Conservation (phyloP, 2,329 filamentous ascomycete species). For the Dendryphion nanum region DNA sequence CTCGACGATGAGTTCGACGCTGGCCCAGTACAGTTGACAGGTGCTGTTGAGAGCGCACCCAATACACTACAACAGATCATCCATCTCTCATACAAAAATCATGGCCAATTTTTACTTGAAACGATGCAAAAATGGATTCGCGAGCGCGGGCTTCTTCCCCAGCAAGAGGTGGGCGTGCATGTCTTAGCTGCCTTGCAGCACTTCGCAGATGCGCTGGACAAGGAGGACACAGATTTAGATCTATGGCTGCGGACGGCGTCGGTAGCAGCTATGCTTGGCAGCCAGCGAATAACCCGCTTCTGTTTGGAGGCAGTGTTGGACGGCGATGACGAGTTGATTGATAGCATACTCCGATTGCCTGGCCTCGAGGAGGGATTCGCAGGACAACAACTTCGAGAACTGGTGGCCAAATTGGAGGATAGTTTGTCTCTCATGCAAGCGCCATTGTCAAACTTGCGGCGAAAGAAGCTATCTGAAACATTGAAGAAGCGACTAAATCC, state of each 20-base stretch:
- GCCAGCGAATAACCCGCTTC: slow-evolving; percentile 58
- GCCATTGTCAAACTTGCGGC: slow-evolving; percentile 50
- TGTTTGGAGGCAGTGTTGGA: slow-evolving; percentile 64
- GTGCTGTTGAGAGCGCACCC: slow-evolving; percentile 69
- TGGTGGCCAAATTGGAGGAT: slow-evolving; percentile 54
- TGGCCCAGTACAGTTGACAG: slow-evolving; percentile 48
- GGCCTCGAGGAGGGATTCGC: slow-evolving; percentile 44
- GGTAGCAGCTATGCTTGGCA: slow-evolving; percentile 57
- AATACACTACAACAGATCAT: slow-evolving; percentile 85
- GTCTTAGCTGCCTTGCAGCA: slow-evolving; percentile 44
- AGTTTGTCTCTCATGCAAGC: slow-evolving; percentile 53
- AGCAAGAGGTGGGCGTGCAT: slow-evolving; percentile 23
- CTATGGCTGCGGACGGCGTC: slow-evolving; percentile 62
- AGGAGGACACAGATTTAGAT: slow-evolving; percentile 64
- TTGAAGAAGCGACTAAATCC: slow-evolving; percentile 56
- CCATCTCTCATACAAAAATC: slow-evolving; percentile 93
- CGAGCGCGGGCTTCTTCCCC: slow-evolving; percentile 36
- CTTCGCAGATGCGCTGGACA: slow-evolving; percentile 63
- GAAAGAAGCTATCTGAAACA: slow-evolving; percentile 50
- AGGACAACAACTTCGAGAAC: slow-evolving; percentile 35
- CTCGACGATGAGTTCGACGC: slow-evolving; percentile 39
- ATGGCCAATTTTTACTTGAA: slow-evolving; percentile 89
- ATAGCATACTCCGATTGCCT: slow-evolving; percentile 55
- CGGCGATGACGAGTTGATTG: slow-evolving; percentile 57
- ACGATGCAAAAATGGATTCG: slow-evolving; percentile 54